Evolutionary conservation across 768 basidiomycete genomes (phyloP).

Genomic region (Pulveroboletus sp.): DNA sequence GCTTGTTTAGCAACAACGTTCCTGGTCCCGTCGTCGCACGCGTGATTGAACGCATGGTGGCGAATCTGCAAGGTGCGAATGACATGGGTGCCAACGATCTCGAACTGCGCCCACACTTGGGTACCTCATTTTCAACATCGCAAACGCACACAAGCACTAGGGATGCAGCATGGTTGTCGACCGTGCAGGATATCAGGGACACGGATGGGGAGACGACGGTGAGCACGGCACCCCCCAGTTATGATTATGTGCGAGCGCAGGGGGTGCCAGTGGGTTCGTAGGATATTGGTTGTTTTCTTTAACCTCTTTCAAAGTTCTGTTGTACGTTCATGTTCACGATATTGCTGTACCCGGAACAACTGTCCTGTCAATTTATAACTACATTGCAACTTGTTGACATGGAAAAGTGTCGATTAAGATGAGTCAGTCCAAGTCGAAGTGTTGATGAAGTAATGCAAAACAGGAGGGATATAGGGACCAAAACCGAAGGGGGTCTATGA

Average conservation of each 20-base stretch:
- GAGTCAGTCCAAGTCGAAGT: not conserved
- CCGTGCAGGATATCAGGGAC: constrained; percentile 33
- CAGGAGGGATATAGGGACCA: not conserved
- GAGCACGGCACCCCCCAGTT: constrained; percentile 24
- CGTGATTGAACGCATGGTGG: constrained; percentile 26
- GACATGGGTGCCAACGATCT: constrained; percentile 6
- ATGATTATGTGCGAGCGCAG: constrained; percentile 16
- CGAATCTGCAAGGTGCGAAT: constrained; percentile 16
- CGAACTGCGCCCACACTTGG: constrained; percentile 4
- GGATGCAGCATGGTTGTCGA: constrained; percentile 35
- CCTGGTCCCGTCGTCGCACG: constrained; percentile 25
- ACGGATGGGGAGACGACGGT: constrained; percentile 29
- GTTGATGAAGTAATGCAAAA: not conserved
- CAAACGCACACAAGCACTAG: not conserved
- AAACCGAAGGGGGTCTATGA: too few relatives aligned
- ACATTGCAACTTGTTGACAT: too few relatives aligned
- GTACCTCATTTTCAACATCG: not conserved
- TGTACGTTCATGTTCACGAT: not conserved
- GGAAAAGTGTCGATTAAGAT: too few relatives aligned
- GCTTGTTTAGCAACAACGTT: constrained; percentile 25
- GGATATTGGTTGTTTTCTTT: too few relatives aligned
- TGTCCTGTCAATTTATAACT: too few relatives aligned
- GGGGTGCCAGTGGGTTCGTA: too few relatives aligned
- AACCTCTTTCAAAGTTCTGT: too few relatives aligned
- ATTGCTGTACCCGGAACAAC: too few relatives aligned